A percentile compares a stretch with the other conserved stretches of the same genome.
Evolutionary conservation across 495 filamentous ascomycete genomes (phyloP).

Genomic region (Aspergillus olivimuriae): DNA sequence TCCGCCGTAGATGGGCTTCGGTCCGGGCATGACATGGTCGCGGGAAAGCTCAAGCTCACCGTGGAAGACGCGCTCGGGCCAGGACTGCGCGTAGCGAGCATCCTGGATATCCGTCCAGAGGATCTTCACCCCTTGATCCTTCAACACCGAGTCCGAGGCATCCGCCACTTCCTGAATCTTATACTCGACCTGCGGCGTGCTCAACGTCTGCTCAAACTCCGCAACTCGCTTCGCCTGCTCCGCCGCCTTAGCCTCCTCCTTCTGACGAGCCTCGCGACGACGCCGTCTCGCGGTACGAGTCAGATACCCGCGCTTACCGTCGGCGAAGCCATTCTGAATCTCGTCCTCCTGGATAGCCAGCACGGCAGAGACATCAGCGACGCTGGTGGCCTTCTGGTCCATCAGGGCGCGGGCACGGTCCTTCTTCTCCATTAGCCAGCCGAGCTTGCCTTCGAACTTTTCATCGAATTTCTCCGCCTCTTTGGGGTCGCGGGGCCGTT

Average conservation of each 20-base stretch:
- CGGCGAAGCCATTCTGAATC: conserved; percentile 24
- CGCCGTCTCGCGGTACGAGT: conserved; percentile 23
- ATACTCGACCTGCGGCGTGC: conserved; percentile 20
- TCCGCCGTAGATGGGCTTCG: conserved; percentile 19
- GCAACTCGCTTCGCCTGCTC: conserved; percentile 27
- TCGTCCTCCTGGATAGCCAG: conserved; percentile 50
- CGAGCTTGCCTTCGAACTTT: conserved; percentile 36
- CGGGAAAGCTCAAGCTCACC: conserved; percentile 35
- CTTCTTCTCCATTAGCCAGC: conserved; percentile 43
- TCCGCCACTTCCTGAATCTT: conserved; percentile 28
- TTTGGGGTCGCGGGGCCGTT: conserved; percentile 56
- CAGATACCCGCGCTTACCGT: conserved; percentile 27
- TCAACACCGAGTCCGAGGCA: conserved; percentile 22
- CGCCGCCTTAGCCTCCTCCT: conserved; percentile 33
- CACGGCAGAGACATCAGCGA: conserved; percentile 82
- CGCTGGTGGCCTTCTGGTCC: conserved; percentile 81
- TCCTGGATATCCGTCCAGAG: conserved; percentile 66
- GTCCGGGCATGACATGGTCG: conserved; percentile 31
- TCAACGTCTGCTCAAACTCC: conserved; percentile 22
- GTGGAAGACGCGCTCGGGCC: conserved; percentile 67
- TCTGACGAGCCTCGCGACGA: conserved; percentile 26
- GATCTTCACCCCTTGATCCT: conserved; percentile 42
- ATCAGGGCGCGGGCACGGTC: conserved; percentile 60
- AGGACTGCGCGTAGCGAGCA: conserved; percentile 56
- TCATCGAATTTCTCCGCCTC: conserved; percentile 37